phyloP scores from a whole-genome alignment of 2,329 filamentous ascomycete species.

The Lizonia empirigonia region DNA sequence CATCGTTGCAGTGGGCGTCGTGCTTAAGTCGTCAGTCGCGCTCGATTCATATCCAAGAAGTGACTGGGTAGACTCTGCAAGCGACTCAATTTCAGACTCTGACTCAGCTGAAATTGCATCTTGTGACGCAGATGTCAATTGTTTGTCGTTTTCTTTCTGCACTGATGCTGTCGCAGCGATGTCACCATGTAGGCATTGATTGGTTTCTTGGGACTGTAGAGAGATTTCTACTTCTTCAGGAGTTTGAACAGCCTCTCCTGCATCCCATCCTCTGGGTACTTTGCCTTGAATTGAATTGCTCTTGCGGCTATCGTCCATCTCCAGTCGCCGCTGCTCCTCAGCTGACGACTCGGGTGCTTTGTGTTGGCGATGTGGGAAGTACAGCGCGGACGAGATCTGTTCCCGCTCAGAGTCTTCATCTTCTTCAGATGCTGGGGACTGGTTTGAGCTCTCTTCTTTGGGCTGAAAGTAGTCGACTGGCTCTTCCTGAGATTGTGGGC shows the following conservation, averaged over 20 bases:
- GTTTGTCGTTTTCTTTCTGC: constrained; percentile 47
- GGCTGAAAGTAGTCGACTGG: constrained; percentile 39
- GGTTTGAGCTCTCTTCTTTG: constrained; percentile 26
- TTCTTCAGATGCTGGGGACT: constrained; percentile 52
- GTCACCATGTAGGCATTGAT: constrained; percentile 66
- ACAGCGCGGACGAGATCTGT: constrained; percentile 85
- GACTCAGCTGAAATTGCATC: constrained; percentile 47
- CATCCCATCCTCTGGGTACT: constrained; percentile 34
- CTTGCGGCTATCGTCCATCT: constrained; percentile 34
- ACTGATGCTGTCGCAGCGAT: constrained; percentile 51
- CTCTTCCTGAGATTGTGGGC: constrained; percentile 29
- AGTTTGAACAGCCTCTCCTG: constrained; percentile 40
- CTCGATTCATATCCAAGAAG: constrained; percentile 58
- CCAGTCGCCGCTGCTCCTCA: constrained; percentile 32
- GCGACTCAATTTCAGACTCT: constrained; percentile 51
- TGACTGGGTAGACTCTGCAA: constrained; percentile 51
- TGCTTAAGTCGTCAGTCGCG: constrained; percentile 58
- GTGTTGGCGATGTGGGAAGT: constrained; percentile 74
- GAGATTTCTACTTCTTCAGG: constrained; percentile 66
- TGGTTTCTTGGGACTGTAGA: constrained; percentile 64
- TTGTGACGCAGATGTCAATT: constrained; percentile 40
- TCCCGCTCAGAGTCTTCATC: constrained; percentile 74
- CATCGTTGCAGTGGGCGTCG: constrained; percentile 45
- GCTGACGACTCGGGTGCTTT: constrained; percentile 48
- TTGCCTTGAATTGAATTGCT: constrained; percentile 36